Evolutionary conservation across 2,329 filamentous ascomycete species (phyloP).

Genomic region (Pyrenophora tritici-repentis): DNA sequence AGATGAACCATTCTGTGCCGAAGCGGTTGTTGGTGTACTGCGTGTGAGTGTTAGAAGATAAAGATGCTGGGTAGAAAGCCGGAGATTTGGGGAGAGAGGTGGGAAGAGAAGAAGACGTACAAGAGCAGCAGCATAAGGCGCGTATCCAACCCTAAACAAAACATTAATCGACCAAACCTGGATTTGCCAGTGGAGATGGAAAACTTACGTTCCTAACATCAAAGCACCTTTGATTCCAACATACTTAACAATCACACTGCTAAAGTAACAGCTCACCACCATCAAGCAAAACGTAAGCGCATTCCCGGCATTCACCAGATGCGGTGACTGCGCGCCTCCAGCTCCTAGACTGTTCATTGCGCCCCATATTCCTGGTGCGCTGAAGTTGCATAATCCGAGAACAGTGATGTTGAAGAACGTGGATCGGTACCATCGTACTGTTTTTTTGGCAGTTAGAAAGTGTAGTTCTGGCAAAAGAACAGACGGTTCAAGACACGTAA

Average conservation of each 20-base stretch:
- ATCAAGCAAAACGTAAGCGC: constrained; percentile 74
- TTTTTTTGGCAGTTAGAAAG: too few species aligned
- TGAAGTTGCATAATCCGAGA: constrained; percentile 71
- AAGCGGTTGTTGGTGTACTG: constrained; percentile 70
- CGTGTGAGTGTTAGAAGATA: too few species aligned
- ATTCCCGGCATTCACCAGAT: constrained; percentile 72
- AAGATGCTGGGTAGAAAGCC: too few species aligned
- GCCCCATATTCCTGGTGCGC: constrained; percentile 73
- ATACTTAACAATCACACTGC: constrained; percentile 65
- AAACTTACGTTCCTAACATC: constrained; percentile 67
- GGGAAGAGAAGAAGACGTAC: too few species aligned
- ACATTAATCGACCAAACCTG: too few species aligned
- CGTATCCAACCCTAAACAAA: constrained; percentile 63
- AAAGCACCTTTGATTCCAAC: constrained; percentile 74
- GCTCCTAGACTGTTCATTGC: constrained; percentile 74
- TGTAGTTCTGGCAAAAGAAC: too few species aligned
- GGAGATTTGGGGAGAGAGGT: too few species aligned
- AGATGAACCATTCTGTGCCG: constrained; percentile 69
- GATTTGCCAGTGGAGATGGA: background rate
- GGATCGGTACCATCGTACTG: constrained; percentile 71
- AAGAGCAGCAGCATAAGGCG: constrained; percentile 71
- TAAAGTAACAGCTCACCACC: constrained; percentile 72
- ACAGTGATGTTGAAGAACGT: constrained; percentile 75
- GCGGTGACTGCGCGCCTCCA: constrained; percentile 67
- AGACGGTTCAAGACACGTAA: too few species aligned